phyloP scores from a whole-genome alignment of 495 filamentous ascomycete genomes.

The Friedmanniomyces simplex region DNA sequence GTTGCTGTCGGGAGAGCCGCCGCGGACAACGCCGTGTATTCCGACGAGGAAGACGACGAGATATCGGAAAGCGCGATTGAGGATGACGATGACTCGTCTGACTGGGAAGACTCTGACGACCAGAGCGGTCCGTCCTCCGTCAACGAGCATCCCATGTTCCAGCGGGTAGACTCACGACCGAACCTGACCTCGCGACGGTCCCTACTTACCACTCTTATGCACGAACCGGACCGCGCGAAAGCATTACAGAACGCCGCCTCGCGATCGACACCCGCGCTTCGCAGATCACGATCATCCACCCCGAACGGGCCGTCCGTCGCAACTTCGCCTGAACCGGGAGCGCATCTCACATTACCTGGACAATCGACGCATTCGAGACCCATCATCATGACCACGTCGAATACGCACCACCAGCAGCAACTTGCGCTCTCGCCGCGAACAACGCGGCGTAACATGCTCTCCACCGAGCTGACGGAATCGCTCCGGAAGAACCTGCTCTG shows the following conservation, averaged over 20 bases:
- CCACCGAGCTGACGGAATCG: slow-evolving; percentile 80
- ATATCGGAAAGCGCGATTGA: slow-evolving; percentile 31
- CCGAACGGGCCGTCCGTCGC: slow-evolving; percentile 65
- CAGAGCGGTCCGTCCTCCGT: slow-evolving; percentile 73
- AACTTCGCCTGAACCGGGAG: slow-evolving; percentile 51
- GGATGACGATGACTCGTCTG: slow-evolving; percentile 77
- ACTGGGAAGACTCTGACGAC: slow-evolving; percentile 90
- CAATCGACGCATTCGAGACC: slow-evolving; percentile 66
- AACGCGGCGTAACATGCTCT: slow-evolving; percentile 92
- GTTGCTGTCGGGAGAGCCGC: slow-evolving; percentile 51
- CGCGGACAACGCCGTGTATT: slow-evolving; percentile 62
- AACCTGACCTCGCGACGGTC: slow-evolving; percentile 80
- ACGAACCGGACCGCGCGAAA: slow-evolving; percentile 59
- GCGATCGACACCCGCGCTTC: slow-evolving; percentile 72
- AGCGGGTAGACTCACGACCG: slow-evolving; percentile 78
- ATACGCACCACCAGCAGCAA: slow-evolving; percentile 53
- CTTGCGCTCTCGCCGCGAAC: slow-evolving; percentile 74
- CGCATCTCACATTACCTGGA: slow-evolving; percentile 23
- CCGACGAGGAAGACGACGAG: slow-evolving; percentile 36
- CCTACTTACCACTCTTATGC: slow-evolving; percentile 80
- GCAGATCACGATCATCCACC: slow-evolving; percentile 61
- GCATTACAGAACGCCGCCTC: slow-evolving; percentile 57
- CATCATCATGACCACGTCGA: slow-evolving; percentile 69
- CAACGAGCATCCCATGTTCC: slow-evolving; percentile 70
- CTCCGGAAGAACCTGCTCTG: slow-evolving; percentile 68